Percentiles rank a stretch among this genome's conserved stretches.
These are phyloP conservation scores for Hortiboletus rubellus DNA, from an alignment of 1,284 basidiomycete genomes.

Conservation along the genomic window DNA sequence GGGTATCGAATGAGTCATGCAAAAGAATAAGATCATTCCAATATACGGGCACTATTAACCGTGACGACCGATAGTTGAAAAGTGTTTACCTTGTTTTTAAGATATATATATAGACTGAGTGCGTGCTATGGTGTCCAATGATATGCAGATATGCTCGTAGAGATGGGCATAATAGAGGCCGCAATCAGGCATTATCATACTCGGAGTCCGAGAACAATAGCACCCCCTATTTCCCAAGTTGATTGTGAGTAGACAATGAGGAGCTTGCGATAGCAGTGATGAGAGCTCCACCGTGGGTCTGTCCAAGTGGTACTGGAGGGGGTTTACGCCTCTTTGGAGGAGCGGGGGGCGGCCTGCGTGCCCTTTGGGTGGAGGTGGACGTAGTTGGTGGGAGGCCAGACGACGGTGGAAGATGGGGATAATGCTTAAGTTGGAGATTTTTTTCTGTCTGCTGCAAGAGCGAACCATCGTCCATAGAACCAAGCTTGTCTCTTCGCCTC, in stretches of 20 bases:
- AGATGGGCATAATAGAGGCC: conserved; percentile 14
- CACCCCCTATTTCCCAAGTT: conserved; percentile 20
- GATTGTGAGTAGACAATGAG: conserved; percentile 10
- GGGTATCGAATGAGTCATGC: neutral
- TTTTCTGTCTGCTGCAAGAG: conserved; percentile 20
- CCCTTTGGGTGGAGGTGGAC: conserved; percentile 11
- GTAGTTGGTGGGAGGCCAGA: conserved; percentile 16
- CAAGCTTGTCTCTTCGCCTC: conserved; percentile 33
- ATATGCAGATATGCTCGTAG: conserved; percentile 18
- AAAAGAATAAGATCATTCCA: neutral
- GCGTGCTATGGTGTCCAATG: conserved; percentile 26
- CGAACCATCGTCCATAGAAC: conserved; percentile 35
- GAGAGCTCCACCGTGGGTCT: conserved; percentile 46
- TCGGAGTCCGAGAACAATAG: neutral
- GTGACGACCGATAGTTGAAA: conserved; percentile 2
- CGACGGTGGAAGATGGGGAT: conserved; percentile 19
- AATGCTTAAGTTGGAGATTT: conserved; percentile 13
- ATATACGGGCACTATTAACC: neutral
- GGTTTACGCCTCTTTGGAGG: conserved; percentile 65
- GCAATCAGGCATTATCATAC: conserved; percentile 10
- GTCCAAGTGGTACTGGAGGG: conserved; percentile 56
- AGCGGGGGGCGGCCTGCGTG: conserved; percentile 45
- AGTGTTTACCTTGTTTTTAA: conserved; percentile 8
- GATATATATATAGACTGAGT: conserved; percentile 17
- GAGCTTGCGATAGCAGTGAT: conserved; percentile 52